Conservation (phyloP, 371 early-diverging fungal genomes). For the Mucor plumbeus region DNA sequence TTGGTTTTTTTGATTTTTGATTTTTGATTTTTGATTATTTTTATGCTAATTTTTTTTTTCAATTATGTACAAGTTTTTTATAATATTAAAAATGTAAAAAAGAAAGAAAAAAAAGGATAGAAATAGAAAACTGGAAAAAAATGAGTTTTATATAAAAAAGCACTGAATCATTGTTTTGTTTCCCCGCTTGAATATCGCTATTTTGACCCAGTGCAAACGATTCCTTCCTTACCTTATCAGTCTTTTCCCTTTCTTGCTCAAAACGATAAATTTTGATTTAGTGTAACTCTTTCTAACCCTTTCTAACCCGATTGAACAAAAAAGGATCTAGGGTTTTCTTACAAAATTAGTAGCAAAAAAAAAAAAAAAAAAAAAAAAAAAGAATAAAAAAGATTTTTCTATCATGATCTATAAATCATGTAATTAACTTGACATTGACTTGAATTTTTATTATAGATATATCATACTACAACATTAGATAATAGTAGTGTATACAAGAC, state of each 20-base stretch:
- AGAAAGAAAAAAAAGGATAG: conserved; percentile 7
- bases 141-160: conserved; percentile 5
- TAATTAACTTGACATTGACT: neutral
- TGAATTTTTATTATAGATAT: neutral
- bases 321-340: neutral
- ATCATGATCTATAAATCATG: neutral
- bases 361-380: too few relatives aligned
- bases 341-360: too few relatives aligned
- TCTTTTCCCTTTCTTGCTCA: neutral
- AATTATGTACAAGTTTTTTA: too few relatives aligned
- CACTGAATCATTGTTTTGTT: neutral
- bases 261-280: conserved; percentile 5
- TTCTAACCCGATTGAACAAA: conserved; percentile 6
- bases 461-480: neutral
- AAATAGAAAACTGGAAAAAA: conserved; percentile 11
- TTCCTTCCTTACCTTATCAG: conserved; percentile 1
- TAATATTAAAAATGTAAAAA: neutral
- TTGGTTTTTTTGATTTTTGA: neutral
- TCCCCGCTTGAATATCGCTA: conserved; percentile 1
- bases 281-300: conserved; percentile 2
- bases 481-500: neutral
- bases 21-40: too few relatives aligned
- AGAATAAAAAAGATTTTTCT: too few relatives aligned
- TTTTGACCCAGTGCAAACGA: neutral
- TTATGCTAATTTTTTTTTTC: too few relatives aligned